phyloP scores from a whole-genome alignment of 2,329 filamentous ascomycete species.

The Botrytis paeoniae region DNA sequence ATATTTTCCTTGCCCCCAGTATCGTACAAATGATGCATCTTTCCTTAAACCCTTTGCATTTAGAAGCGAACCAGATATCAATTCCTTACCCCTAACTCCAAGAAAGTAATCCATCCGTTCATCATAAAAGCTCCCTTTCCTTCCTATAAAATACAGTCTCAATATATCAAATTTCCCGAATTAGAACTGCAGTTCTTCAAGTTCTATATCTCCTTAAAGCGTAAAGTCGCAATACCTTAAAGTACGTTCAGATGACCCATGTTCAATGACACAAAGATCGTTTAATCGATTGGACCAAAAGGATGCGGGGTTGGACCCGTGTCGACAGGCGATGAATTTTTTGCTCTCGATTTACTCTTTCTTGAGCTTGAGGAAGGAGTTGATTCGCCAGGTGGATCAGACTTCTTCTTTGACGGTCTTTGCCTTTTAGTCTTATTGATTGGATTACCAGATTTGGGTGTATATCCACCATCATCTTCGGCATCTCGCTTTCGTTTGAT shows the following conservation, averaged over 20 bases:
- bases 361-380: conserved; percentile 10
- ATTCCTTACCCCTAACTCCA: neutral
- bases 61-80: conserved; percentile 8
- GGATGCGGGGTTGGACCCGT: conserved; percentile 9
- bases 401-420: conserved; percentile 32
- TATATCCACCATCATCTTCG: conserved; percentile 55
- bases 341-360: conserved; percentile 18
- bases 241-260: neutral
- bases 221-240: neutral
- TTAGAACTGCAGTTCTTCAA: neutral
- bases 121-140: neutral
- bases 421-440: conserved; percentile 34
- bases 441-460: conserved; percentile 51
- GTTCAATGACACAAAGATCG: neutral
- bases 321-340: conserved; percentile 9
- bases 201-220: neutral
- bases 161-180: neutral
- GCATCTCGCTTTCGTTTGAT: conserved; percentile 47
- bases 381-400: conserved; percentile 11
- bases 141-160: conserved; percentile 2
- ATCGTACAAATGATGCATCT: neutral
- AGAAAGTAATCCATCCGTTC: neutral
- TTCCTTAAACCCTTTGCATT: neutral
- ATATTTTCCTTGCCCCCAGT: neutral
- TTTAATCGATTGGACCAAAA: conserved; percentile 17